phyloP scores from a whole-genome alignment of 2,329 filamentous ascomycete genomes.

The Monosporascus ibericus region DNA sequence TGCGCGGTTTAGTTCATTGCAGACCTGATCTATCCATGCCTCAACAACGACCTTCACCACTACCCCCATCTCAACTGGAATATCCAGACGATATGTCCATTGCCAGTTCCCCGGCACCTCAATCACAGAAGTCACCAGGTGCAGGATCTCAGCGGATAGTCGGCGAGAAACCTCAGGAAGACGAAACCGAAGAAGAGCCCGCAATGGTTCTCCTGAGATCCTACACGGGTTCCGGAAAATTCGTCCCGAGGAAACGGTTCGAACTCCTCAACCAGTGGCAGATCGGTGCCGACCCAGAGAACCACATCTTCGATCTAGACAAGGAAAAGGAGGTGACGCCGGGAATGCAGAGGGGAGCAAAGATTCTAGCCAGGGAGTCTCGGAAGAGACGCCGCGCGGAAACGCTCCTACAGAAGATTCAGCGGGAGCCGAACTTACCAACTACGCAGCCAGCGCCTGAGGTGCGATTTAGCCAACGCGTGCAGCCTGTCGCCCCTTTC shows the following conservation, averaged over 20 bases:
- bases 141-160: conserved; percentile 11
- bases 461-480: conserved; percentile 17
- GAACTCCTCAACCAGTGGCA: conserved; percentile 24
- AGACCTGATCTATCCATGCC: conserved; percentile 3
- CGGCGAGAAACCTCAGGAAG: conserved; percentile 2
- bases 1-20: conserved; percentile 16
- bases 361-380: conserved; percentile 18
- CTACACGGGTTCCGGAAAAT: conserved; percentile 24
- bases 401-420: conserved; percentile 19
- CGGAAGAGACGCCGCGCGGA: conserved; percentile 25
- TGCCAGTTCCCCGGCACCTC: conserved; percentile 13
- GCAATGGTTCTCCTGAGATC: conserved; percentile 22
- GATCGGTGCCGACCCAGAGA: conserved; percentile 14
- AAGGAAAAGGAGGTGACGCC: conserved; percentile 18
- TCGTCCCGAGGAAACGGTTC: conserved; percentile 14
- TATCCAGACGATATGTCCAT: conserved; percentile 15
- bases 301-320: conserved; percentile 25
- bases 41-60: neutral
- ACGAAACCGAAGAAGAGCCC: conserved; percentile 16
- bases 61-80: neutral
- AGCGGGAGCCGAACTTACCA: conserved; percentile 15
- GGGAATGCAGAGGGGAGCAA: conserved; percentile 18
- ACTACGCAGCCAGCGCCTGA: conserved; percentile 21
- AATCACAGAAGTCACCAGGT: conserved; percentile 11
- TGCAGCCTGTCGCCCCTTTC: conserved; percentile 11